phyloP scores from a whole-genome alignment of 2,329 filamentous ascomycete genomes.

The Colletotrichum sp. region DNA sequence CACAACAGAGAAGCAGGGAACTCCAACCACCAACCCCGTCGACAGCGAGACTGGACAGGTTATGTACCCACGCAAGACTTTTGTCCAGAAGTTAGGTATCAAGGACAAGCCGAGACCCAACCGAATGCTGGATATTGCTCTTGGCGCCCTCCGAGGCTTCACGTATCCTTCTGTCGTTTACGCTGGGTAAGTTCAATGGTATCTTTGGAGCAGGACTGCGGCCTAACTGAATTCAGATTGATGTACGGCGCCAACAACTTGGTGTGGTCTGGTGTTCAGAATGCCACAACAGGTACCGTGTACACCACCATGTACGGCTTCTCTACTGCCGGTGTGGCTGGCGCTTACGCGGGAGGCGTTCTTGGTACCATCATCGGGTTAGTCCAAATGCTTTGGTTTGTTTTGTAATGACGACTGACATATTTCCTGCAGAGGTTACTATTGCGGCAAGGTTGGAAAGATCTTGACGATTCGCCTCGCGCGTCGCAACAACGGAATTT shows the following conservation, averaged over 20 bases:
- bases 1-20: background rate
- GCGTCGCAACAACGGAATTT: slow-evolving; percentile 43
- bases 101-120: slow-evolving; percentile 41
- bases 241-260: slow-evolving; percentile 37
- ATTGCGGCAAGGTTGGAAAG: slow-evolving; percentile 40
- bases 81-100: slow-evolving; percentile 33
- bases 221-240: slow-evolving; percentile 15
- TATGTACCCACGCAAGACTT: slow-evolving; percentile 38
- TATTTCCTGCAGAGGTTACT: slow-evolving; percentile 19
- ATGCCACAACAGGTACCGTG: slow-evolving; percentile 33
- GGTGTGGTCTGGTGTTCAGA: slow-evolving; percentile 34
- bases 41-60: slow-evolving; percentile 32
- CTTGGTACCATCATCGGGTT: slow-evolving; percentile 47
- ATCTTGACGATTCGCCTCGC: slow-evolving; percentile 41
- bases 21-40: background rate
- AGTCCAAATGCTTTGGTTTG: background rate
- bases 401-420: background rate
- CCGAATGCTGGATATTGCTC: slow-evolving; percentile 39
- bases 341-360: slow-evolving; percentile 30
- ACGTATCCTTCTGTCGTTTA: slow-evolving; percentile 38
- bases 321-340: slow-evolving; percentile 23
- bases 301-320: slow-evolving; percentile 35
- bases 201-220: background rate
- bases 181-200: slow-evolving; percentile 31
- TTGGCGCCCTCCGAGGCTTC: slow-evolving; percentile 33